A percentile compares a stretch with the other conserved stretches of the same genome.
These are phyloP conservation scores for Lachancea fermentati DNA, from an alignment of 805 yeast species.

Conservation along the genomic window DNA sequence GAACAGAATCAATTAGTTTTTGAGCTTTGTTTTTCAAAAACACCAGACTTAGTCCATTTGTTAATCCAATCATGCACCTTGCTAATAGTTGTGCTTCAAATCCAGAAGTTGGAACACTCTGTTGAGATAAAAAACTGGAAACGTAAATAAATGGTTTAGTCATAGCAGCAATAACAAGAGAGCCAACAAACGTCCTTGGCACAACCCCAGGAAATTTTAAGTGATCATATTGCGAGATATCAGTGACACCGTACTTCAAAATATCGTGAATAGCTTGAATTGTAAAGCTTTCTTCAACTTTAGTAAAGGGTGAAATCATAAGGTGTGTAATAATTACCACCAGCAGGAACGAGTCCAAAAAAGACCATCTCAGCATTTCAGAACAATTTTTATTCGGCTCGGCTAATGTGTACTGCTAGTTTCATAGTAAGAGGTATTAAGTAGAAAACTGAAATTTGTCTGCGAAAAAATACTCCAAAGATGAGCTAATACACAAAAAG, in stretches of 20 bases:
- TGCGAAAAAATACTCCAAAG: too few species aligned
- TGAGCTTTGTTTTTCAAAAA: constrained; percentile 42
- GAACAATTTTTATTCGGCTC: not conserved
- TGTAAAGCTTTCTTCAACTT: constrained; percentile 92
- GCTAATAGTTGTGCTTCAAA: constrained; percentile 47
- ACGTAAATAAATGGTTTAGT: constrained; percentile 35
- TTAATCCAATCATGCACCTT: constrained; percentile 56
- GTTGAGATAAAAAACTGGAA: constrained; percentile 10
- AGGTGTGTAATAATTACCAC: constrained; percentile 45
- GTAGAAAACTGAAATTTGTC: too few species aligned
- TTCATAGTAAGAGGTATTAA: too few species aligned
- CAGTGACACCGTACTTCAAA: constrained; percentile 49
- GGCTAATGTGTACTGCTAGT: too few species aligned
- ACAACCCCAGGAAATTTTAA: constrained; percentile 79
- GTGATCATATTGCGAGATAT: constrained; percentile 59
- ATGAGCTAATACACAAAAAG: not conserved
- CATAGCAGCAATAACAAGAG: constrained; percentile 46
- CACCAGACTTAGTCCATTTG: constrained; percentile 51
- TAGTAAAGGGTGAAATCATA: constrained; percentile 68
- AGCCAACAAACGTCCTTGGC: constrained; percentile 78
- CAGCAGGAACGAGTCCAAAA: constrained; percentile 33
- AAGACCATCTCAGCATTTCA: not conserved
- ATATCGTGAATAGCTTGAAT: constrained; percentile 86
- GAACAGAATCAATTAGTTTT: constrained; percentile 12
- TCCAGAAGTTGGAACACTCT: constrained; percentile 33